Evolutionary conservation across 768 basidiomycete genomes (phyloP), one percentile per base, ranked within the genome.

Genomic region (Amanita brunnescens): DNA sequence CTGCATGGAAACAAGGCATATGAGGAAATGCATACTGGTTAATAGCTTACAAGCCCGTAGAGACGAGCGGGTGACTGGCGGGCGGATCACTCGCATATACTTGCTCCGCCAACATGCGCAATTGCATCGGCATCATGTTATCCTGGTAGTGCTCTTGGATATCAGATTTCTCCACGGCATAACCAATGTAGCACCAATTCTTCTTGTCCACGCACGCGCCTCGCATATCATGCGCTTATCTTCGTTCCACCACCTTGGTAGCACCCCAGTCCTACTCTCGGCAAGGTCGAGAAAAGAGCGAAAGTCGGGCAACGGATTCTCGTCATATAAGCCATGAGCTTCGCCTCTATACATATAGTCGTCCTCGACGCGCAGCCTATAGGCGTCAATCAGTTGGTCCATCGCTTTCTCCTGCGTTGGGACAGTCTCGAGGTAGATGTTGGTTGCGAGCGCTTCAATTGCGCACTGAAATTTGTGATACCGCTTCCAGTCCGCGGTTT

Each of bases 31-130:
- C n/a, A n/a, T n/a, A n/a, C n/a, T n/a, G n/a, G n/a, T n/a, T n/a
- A n/a, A n/a, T n/a, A n/a, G n/a, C n/a, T n/a, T n/a, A n/a, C n/a
- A n/a, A n/a, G n/a, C n/a, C n/a, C n/a, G n/a, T n/a, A n/a, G n/a
- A n/a, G n/a, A n/a, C n/a, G n/a, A n/a, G n/a, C n/a, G n/a, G n/a
- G n/a, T n/a, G n/a, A n/a, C n/a, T n/a, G n/a, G n/a, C n/a, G n/a
- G n/a, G n/a, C n/a, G n/a, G n/a, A n/a, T n/a, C n/a, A n/a, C n/a
- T n/a, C n/a, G n/a, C 46, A 47, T 47, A 47, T 13, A 47, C 13
- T 20, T 47, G 30, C 46, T 47, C 46, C 3, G 46, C 46, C 20
- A 47, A 47, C 46, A 47, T 47, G 6, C 46, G 46, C 33, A 47
- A 35, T 8, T 1, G 34, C 46, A 47, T 47, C 46, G 46, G 46